Evolutionary conservation across 2,329 filamentous ascomycete species (phyloP).

Genomic region (Bipolaris oryzae): DNA sequence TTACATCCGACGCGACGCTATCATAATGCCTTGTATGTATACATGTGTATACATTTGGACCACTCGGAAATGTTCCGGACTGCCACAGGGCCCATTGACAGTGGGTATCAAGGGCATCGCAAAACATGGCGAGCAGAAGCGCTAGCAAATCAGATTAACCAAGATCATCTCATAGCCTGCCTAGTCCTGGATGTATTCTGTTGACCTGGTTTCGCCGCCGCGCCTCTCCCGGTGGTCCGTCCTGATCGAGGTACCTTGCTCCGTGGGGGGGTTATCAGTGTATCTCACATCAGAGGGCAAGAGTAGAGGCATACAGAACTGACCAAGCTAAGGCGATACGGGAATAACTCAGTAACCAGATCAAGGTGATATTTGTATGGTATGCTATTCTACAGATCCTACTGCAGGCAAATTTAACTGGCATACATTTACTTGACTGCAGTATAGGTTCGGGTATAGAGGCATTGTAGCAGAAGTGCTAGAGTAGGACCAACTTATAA

Average conservation of each 20-base stretch:
- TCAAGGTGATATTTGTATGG: constrained; percentile 33
- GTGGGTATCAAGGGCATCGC: constrained; percentile 37
- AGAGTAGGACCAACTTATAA: constrained; percentile 28
- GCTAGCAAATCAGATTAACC: neutral
- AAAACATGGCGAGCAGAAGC: constrained; percentile 24
- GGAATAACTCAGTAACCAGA: constrained; percentile 35
- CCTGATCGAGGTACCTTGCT: constrained; percentile 36
- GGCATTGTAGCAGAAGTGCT: constrained; percentile 30
- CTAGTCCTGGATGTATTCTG: neutral
- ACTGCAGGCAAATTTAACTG: constrained; percentile 38
- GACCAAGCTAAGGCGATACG: constrained; percentile 35
- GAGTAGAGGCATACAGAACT: constrained; percentile 30
- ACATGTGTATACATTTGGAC: constrained; percentile 13
- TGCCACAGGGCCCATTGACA: constrained; percentile 35
- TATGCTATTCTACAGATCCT: constrained; percentile 41
- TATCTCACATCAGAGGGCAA: constrained; percentile 38
- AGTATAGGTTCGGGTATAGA: constrained; percentile 9
- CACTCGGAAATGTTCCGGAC: constrained; percentile 33
- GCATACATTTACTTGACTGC: constrained; percentile 30
- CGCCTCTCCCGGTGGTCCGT: constrained; percentile 24
- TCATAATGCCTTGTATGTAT: constrained; percentile 40
- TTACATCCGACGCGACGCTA: constrained; percentile 41
- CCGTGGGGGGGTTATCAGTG: constrained; percentile 24
- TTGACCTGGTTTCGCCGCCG: constrained; percentile 1
- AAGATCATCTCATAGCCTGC: neutral